These are phyloP conservation scores for Coemansia sp. DNA, from an alignment of 192 early-diverging fungal genomes.

Conservation along the genomic window DNA sequence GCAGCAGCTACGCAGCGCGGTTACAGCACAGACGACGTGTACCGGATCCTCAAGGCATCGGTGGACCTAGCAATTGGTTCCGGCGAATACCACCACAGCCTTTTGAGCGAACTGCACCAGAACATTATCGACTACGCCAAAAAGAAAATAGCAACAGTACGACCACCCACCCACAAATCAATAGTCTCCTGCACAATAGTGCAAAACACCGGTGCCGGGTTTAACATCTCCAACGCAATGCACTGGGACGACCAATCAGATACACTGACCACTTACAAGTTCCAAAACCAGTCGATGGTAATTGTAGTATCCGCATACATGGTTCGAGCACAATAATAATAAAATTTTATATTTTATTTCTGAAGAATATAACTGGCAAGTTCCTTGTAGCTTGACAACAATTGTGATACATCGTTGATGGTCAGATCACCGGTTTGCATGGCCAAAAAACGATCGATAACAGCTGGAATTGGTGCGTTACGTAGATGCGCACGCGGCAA, in stretches of 20 bases:
- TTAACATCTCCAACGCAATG: conserved; percentile 33
- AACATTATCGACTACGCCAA: conserved; percentile 45
- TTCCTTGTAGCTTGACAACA: conserved; percentile 47
- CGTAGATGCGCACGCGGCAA: conserved; percentile 15
- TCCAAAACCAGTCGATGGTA: conserved; percentile 28
- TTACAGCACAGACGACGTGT: conserved; percentile 19
- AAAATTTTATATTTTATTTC: conserved; percentile 10
- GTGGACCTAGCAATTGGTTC: conserved; percentile 37
- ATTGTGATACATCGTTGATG: conserved; percentile 36
- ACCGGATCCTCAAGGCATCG: conserved; percentile 31
- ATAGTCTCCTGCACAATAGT: conserved; percentile 45
- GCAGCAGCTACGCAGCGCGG: neutral
- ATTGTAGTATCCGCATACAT: conserved; percentile 38
- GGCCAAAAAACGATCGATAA: conserved; percentile 20
- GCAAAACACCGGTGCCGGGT: conserved; percentile 39
- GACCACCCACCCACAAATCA: conserved; percentile 17
- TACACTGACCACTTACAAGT: conserved; percentile 24
- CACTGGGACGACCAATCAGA: conserved; percentile 36
- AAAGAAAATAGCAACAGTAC: conserved; percentile 31
- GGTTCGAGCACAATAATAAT: neutral
- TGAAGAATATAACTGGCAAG: conserved; percentile 26
- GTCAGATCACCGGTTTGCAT: conserved; percentile 20
- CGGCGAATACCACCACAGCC: conserved; percentile 38
- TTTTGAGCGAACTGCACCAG: conserved; percentile 25
- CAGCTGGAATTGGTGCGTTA: conserved; percentile 4